Evolutionary conservation across 495 filamentous ascomycete genomes (phyloP).

Genomic region (Durotheca rogersii): DNA sequence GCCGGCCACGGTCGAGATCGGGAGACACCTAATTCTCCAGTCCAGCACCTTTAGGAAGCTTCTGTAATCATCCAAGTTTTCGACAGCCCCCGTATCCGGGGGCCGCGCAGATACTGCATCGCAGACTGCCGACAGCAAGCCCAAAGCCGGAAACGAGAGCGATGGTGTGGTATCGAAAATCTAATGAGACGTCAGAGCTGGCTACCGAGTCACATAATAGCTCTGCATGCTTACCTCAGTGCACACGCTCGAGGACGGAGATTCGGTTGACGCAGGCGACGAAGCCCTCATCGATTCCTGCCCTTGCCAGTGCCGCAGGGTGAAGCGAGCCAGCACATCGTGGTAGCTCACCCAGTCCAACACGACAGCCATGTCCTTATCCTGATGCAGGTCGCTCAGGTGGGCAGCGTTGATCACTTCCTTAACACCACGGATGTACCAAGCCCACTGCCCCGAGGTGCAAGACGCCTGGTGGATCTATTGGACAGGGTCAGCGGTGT

Average conservation of each 20-base stretch:
- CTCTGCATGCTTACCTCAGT: conserved; percentile 1
- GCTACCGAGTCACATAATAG: too few relatives aligned
- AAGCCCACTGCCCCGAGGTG: conserved; percentile 30
- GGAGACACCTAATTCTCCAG: conserved; percentile 23
- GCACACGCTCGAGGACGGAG: too few relatives aligned
- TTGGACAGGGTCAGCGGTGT: not conserved
- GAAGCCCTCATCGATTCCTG: not conserved
- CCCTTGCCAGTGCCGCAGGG: conserved; percentile 35
- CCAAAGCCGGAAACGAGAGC: conserved; percentile 6
- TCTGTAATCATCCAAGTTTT: conserved; percentile 15
- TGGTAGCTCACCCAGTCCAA: conserved; percentile 43
- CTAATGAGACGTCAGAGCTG: not conserved
- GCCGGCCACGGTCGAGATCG: not conserved
- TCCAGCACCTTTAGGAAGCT: conserved; percentile 25
- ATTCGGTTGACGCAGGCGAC: conserved; percentile 2
- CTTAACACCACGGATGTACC: conserved; percentile 32
- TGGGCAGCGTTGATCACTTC: conserved; percentile 24
- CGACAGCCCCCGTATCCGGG: not conserved
- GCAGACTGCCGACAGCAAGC: conserved; percentile 18
- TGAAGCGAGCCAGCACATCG: conserved; percentile 39
- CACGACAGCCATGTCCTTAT: conserved; percentile 29
- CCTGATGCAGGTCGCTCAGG: conserved; percentile 9
- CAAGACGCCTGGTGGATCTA: conserved; percentile 28
- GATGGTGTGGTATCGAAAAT: not conserved
- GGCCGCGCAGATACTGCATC: not conserved